These are phyloP conservation scores for Phaseolus lunatus DNA, from an alignment of 306 rosid species.

Conservation along the genomic window DNA sequence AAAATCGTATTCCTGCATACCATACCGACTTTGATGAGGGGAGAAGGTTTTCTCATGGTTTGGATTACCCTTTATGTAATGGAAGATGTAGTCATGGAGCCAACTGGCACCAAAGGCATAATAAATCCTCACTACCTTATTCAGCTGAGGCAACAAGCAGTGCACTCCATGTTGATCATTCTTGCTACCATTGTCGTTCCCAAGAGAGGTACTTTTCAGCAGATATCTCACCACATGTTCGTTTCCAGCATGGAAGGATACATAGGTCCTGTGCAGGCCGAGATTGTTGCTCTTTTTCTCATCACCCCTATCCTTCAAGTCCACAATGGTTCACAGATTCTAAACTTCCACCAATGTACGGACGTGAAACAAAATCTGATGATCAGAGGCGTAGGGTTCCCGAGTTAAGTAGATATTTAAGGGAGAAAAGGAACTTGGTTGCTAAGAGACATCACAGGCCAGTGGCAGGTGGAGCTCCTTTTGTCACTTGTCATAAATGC, in stretches of 20 bases:
- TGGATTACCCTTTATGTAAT: conserved; percentile 49
- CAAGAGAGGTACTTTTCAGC: conserved; percentile 55
- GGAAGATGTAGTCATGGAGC: conserved; percentile 57
- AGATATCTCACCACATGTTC: conserved; percentile 56
- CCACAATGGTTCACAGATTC: conserved; percentile 54
- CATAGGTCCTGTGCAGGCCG: conserved; percentile 53
- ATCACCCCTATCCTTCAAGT: conserved; percentile 58
- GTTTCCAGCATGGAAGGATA: conserved; percentile 43
- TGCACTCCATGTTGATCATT: conserved; percentile 58
- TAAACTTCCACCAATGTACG: conserved; percentile 52
- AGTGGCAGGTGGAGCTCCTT: conserved; percentile 89
- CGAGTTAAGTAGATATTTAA: conserved; percentile 51
- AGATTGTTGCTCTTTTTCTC: conserved; percentile 46
- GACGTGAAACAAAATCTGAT: conserved; percentile 52
- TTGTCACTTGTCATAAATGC: conserved; percentile 79
- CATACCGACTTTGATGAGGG: conserved; percentile 51
- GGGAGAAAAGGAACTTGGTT: conserved; percentile 57
- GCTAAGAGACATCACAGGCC: conserved; percentile 77
- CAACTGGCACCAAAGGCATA: conserved; percentile 48
- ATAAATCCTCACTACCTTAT: conserved; percentile 61
- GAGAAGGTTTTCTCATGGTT: conserved; percentile 53
- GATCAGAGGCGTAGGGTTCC: conserved; percentile 54
- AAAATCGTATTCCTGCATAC: conserved; percentile 49
- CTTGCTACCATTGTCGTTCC: conserved; percentile 53
- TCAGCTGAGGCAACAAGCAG: conserved; percentile 70